Evolutionary conservation across 2,329 filamentous ascomycete genomes (phyloP).

Genomic region (Onygena corvina): DNA sequence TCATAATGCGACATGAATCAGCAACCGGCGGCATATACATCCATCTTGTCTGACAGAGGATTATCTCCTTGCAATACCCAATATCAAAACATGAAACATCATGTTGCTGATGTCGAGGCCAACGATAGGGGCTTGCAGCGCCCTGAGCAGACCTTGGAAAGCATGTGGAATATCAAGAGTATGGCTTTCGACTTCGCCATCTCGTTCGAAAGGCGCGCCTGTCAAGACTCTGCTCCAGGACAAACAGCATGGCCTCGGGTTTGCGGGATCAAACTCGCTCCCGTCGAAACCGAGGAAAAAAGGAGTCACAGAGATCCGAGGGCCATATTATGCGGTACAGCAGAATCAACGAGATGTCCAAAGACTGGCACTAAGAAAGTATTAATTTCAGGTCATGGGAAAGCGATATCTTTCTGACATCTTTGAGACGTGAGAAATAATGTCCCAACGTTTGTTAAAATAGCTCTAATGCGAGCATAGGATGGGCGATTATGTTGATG

Average conservation of each 20-base stretch:
- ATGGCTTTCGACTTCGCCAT: background rate
- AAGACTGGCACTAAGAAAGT: background rate
- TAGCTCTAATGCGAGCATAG: slow-evolving; percentile 18
- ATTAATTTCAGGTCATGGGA: slow-evolving; percentile 34
- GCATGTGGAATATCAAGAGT: background rate
- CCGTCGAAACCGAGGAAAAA: slow-evolving; percentile 39
- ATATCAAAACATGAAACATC: too few species aligned
- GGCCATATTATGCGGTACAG: slow-evolving; percentile 42
- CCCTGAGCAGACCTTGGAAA: background rate
- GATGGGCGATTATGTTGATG: slow-evolving; percentile 45
- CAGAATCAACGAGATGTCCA: too few species aligned
- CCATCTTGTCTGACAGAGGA: too few species aligned
- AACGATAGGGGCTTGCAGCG: background rate
- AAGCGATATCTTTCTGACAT: slow-evolving; percentile 43
- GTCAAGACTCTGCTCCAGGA: slow-evolving; percentile 37
- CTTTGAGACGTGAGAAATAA: slow-evolving; percentile 37
- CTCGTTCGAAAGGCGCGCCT: background rate
- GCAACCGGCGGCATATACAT: background rate
- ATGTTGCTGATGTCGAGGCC: too few species aligned
- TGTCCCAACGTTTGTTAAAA: background rate
- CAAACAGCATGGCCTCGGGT: slow-evolving; percentile 39
- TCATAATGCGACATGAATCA: background rate
- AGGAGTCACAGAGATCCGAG: slow-evolving; percentile 45
- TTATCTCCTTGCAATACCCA: too few species aligned
- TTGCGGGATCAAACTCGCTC: slow-evolving; percentile 39